These are phyloP conservation scores for Leccinum colubrinum DNA, from an alignment of 1,284 basidiomycete species.

Conservation along the genomic window DNA sequence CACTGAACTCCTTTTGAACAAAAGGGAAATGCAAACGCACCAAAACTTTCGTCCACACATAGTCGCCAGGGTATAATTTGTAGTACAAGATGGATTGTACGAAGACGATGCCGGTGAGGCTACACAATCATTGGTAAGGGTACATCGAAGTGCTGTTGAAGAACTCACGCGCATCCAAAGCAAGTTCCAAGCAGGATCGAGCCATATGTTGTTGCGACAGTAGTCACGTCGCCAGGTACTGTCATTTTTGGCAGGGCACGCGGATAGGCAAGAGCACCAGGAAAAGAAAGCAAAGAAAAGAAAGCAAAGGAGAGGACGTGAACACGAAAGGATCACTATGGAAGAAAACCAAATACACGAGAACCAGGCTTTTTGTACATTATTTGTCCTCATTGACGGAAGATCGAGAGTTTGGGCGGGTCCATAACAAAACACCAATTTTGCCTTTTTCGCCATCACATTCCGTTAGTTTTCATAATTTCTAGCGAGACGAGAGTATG, in stretches of 20 bases:
- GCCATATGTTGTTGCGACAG: constrained; percentile 31
- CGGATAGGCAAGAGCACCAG: background rate
- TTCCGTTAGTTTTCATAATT: constrained; percentile 20
- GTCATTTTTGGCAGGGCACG: constrained; percentile 16
- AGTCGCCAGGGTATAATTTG: constrained; percentile 42
- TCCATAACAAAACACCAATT: constrained; percentile 8
- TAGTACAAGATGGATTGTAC: constrained; percentile 45
- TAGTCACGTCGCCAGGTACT: constrained; percentile 31
- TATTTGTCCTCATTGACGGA: constrained; percentile 33
- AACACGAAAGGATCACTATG: constrained; percentile 27
- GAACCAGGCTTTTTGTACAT: constrained; percentile 28
- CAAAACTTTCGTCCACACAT: constrained; percentile 34
- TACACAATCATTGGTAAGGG: constrained; percentile 21
- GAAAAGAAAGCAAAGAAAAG: background rate
- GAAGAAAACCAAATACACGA: background rate
- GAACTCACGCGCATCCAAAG: constrained; percentile 27
- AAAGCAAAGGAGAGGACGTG: constrained; percentile 29
- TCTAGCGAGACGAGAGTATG: background rate
- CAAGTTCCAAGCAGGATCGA: constrained; percentile 31
- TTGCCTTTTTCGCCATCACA: constrained; percentile 10
- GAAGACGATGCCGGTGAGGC: constrained; percentile 47
- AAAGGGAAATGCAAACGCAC: constrained; percentile 27
- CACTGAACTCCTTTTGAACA: constrained; percentile 9
- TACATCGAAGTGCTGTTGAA: background rate
- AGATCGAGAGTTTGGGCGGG: constrained; percentile 21